Base-by-base conservation (phyloP, 169 alveolate genomes). In the Amoebophrya sp. region DNA sequence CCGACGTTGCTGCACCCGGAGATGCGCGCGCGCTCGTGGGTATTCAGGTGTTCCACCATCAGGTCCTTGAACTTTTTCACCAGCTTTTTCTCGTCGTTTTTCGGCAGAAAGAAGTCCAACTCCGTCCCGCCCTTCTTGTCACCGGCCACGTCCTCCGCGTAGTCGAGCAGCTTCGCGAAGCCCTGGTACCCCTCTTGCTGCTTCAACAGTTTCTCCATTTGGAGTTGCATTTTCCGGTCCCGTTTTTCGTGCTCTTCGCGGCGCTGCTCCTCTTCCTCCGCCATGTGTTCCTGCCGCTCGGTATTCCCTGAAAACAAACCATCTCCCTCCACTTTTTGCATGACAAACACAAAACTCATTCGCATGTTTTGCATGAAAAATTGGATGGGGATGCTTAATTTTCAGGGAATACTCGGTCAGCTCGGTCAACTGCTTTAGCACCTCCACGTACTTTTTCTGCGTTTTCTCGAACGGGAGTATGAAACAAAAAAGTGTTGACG, bases 161-260 rank as follows among this genome's bases (percentile, higher is more conserved):
- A 66, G 29, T 66, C 83, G 83, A 66, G 83, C 35, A 66, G 83
- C 29, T n/a, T 18, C 7, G 83, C 83, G 83, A 7, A 66, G 29
- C 32, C 83, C 83, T 66, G 83, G 83, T 66, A 66, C 10, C 83
- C 83, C 35, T 66, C 83, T 25, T 66, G 83, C 54, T 41, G 54
- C 54, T 41, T 41, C 54, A 41, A 12, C 54, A 41, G 23, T 2
- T 2, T 7, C 54, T 41, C 54, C 54, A 41, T n/a, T n/a, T n/a
- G n/a, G n/a, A n/a, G 66, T 47, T 47, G 66, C 18, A 12, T 18
- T 47, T 47, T 18, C 18, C 66, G 7, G 66, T 47, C 66, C 66
- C 66, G 66, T 47, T 18, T 47, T 18, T 41, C 54, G 54, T 41
- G 54, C 54, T 41, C 54, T 2, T 2, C 54, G 23, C 12, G 54